Evolutionary conservation across 2,329 filamentous ascomycete genomes (phyloP).

Genomic region (Apiospora sp.): DNA sequence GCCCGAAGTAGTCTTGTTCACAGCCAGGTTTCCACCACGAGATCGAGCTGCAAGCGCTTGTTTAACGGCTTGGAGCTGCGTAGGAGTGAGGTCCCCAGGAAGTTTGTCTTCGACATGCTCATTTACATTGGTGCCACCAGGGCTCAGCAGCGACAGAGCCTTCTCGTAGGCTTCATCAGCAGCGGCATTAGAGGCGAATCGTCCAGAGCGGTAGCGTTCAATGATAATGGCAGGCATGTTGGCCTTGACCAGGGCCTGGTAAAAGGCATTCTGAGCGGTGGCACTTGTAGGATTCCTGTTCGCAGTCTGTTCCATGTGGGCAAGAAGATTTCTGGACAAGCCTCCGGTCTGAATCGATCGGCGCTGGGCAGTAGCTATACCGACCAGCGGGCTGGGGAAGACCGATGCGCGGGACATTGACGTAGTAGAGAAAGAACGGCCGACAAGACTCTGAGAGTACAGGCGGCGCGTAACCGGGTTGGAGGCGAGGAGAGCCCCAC

Average conservation of each 20-base stretch:
- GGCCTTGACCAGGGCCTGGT: conserved; percentile 86
- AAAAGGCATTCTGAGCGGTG: conserved; percentile 91
- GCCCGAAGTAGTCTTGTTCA: conserved; percentile 57
- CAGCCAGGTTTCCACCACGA: conserved; percentile 71
- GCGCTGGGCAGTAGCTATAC: conserved; percentile 13
- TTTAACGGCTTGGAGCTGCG: conserved; percentile 79
- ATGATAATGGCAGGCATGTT: conserved; percentile 94
- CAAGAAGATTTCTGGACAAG: conserved; percentile 72
- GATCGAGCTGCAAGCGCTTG: conserved; percentile 81
- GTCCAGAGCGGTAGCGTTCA: conserved; percentile 86
- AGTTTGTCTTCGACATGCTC: conserved; percentile 29
- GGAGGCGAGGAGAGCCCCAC: conserved; percentile 40
- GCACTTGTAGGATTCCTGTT: conserved; percentile 92
- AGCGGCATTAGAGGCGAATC: conserved; percentile 80
- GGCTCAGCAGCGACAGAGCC: conserved; percentile 63
- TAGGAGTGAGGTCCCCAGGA: conserved; percentile 56
- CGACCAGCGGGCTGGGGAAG: conserved; percentile 2
- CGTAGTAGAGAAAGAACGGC: conserved; percentile 37
- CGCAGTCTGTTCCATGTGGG: conserved; percentile 87
- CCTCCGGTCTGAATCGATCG: conserved; percentile 53
- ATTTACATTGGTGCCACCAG: conserved; percentile 42
- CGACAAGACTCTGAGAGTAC: conserved; percentile 32
- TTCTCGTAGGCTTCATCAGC: conserved; percentile 82
- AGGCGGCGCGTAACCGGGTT: conserved; percentile 40
- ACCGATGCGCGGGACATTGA: background rate